Base-by-base conservation (phyloP, 2,329 filamentous ascomycete genomes). In the Colletotrichum orchidophilum region DNA sequence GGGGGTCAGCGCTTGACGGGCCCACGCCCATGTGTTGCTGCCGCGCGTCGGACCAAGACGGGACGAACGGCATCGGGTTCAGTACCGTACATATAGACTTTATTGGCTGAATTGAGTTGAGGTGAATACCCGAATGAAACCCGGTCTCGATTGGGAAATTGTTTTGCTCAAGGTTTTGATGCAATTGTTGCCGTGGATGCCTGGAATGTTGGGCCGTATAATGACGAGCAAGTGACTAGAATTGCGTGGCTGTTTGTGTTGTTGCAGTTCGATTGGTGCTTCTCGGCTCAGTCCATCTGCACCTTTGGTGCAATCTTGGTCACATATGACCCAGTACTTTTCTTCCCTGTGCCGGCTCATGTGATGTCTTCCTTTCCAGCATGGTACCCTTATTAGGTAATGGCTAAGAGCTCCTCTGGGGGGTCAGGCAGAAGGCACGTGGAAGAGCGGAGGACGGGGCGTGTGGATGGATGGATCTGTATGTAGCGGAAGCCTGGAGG, bases 161-260 rank as follows among this genome's bases (percentile, higher is more conserved):
- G 18, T 39, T 55, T 21, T 70, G 29, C 15, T 35, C 27, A 26
- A 58, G 27, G 29, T 15, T 49, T n/a, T 49, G 9, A 18, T 46
- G 39, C n/a, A 46, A 15, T 4, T 9, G 0, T 11, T n/a, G n/a
- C n/a, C n/a, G n/a, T n/a, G n/a, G n/a, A n/a, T n/a, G n/a, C n/a
- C n/a, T n/a, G n/a, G n/a, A n/a, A n/a, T n/a, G n/a, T n/a, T n/a
- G 50, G 63, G 55, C 39, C 15, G 8, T 8, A 58, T 29, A 55
- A 57, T 57, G 49, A 70, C 63, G 50, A 70, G 57, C 67, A 27
- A 42, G 24, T 13, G 39, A 15, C 29, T 2, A 35, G n/a, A 26
- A 66, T 62, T 57, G 55, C 67, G 63, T 62, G 63, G 57, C 27
- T 24, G 15, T 54, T n/a, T 46, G 8, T 18, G 24, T 57, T 70